Percentiles rank a stretch among this genome's conserved stretches.
phyloP scores from a whole-genome alignment of 345 rosid species.

The Nasturtium officinale region DNA sequence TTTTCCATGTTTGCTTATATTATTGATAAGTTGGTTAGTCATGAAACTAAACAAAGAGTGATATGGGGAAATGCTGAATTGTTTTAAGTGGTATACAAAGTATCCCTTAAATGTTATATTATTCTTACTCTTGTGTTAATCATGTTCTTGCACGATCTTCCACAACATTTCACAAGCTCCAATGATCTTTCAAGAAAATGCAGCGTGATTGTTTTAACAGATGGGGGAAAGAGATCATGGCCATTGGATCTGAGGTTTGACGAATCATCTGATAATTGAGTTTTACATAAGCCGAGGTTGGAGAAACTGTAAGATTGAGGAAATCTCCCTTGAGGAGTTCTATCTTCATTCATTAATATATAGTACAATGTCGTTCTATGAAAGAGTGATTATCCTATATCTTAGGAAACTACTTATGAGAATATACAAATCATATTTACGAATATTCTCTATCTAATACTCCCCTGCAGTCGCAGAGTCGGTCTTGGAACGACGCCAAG shows the following conservation, averaged over 20 bases:
- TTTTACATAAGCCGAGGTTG: slow-evolving; percentile 8
- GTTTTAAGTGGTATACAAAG: neutral
- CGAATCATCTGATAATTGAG: neutral
- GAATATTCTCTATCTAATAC: no score
- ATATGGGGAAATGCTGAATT: neutral
- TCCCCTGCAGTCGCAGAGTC: no score
- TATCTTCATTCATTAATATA: no score
- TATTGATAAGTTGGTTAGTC: neutral
- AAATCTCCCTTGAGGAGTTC: no score
- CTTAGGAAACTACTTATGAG: no score
- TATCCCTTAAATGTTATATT: neutral
- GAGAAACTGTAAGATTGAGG: neutral
- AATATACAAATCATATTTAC: no score
- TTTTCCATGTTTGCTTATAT: neutral
- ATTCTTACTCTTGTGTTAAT: neutral
- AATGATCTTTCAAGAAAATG: neutral
- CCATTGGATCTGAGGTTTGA: neutral
- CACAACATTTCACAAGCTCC: slow-evolving; percentile 2
- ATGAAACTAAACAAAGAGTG: neutral
- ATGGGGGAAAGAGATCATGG: slow-evolving; percentile 18
- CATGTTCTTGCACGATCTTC: slow-evolving; percentile 1
- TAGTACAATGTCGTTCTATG: no score
- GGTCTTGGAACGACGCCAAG: no score
- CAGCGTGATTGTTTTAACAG: neutral
- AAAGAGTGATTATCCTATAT: no score